A percentile compares a stretch with the other conserved stretches of the same genome.
Evolutionary conservation across 164 flowering plant species (phyloP).

Genomic region (Berberis thunbergii): DNA sequence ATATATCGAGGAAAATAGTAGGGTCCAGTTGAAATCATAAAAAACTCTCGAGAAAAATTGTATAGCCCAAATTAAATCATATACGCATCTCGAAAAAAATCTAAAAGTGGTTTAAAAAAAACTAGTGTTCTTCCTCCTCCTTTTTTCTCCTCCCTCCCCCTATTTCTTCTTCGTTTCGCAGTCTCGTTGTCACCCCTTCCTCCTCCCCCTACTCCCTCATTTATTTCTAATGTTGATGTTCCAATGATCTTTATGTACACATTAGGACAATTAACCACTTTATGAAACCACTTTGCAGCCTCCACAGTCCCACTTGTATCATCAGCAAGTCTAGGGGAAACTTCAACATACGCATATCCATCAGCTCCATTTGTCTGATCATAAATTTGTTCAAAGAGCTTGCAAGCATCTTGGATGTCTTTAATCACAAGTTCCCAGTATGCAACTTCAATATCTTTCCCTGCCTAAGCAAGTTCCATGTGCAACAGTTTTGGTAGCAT

Average conservation of each 20-base stretch:
- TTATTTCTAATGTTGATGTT: slow-evolving; percentile 49
- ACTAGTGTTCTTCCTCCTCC: no score
- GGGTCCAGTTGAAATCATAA: no score
- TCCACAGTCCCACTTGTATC: slow-evolving; percentile 85
- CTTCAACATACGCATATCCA: slow-evolving; percentile 99
- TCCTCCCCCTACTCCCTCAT: no score
- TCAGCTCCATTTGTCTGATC: slow-evolving; percentile 86
- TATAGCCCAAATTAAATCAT: no score
- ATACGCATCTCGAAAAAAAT: no score
- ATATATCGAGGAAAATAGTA: no score
- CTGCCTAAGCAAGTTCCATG: slow-evolving; percentile 79
- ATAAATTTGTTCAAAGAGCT: slow-evolving; percentile 86
- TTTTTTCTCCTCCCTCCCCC: no score
- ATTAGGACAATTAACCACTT: slow-evolving; percentile 69
- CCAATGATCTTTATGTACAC: slow-evolving; percentile 97
- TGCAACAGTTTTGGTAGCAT: slow-evolving; percentile 12
- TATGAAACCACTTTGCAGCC: slow-evolving; percentile 93
- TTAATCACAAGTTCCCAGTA: slow-evolving; percentile 98
- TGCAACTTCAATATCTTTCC: slow-evolving; percentile 76
- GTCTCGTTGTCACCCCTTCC: no score
- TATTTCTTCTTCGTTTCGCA: no score
- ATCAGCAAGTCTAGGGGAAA: slow-evolving; percentile 89
- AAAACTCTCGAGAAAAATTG: no score
- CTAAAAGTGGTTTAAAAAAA: no score
- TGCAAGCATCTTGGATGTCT: slow-evolving; percentile 99